Conservation (phyloP, 31 red algal genomes). For the Endocladia muricata region DNA sequence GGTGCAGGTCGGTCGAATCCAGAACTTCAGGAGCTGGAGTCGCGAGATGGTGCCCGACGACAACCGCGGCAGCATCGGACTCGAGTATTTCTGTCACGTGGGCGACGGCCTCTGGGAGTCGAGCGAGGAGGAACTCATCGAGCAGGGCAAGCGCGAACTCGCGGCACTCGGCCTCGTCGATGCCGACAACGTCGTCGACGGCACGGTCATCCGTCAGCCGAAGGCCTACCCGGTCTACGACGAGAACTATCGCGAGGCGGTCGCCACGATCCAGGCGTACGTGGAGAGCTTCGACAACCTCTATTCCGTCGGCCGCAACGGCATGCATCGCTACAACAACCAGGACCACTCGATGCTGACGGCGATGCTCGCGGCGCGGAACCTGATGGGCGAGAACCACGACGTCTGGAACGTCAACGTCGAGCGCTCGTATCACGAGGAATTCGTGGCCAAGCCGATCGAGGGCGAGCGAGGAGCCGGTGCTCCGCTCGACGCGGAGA, state of each 20-base stretch:
- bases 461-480: too few relatives aligned
- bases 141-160: background rate
- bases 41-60: background rate
- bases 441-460: too few relatives aligned
- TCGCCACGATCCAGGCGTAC: background rate
- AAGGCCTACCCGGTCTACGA: slow-evolving; percentile 1
- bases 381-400: too few relatives aligned
- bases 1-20: background rate
- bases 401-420: too few relatives aligned
- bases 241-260: background rate
- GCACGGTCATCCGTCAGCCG: background rate
- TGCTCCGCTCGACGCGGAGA: too few relatives aligned
- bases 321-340: background rate
- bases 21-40: slow-evolving; percentile 5
- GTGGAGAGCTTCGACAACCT: background rate
- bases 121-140: background rate
- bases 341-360: too few relatives aligned
- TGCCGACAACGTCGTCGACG: background rate
- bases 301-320: background rate
- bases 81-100: background rate
- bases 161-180: background rate
- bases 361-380: too few relatives aligned
- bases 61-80: background rate
- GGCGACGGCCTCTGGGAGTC: background rate
- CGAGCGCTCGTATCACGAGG: too few relatives aligned